Percentiles rank a stretch among this genome's conserved stretches.
Conservation (phyloP, 495 filamentous ascomycete species). For the Glutinoglossum americanum region DNA sequence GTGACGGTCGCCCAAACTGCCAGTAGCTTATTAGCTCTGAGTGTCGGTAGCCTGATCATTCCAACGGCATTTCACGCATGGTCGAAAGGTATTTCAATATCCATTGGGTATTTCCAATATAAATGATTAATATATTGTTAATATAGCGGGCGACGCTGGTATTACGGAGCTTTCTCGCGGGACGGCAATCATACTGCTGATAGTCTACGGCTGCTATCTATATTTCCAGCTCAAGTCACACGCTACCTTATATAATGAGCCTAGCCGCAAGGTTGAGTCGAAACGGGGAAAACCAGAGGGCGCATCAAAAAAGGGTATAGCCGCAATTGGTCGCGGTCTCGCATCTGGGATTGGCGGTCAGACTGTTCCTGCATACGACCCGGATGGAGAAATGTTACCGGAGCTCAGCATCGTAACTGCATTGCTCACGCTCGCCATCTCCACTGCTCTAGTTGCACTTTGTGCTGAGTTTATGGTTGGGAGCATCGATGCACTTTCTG, state of each 20-base stretch:
- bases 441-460: constrained; percentile 63
- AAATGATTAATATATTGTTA: not conserved
- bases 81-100: constrained; percentile 12
- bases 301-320: constrained; percentile 36
- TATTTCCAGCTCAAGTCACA: constrained; percentile 72
- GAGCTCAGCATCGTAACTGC: constrained; percentile 49
- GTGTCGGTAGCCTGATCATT: constrained; percentile 63
- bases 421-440: constrained; percentile 40
- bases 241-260: constrained; percentile 45
- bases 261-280: constrained; percentile 42
- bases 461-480: constrained; percentile 84
- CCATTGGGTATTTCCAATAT: not conserved
- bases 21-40: constrained; percentile 56
- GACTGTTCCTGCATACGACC: constrained; percentile 19
- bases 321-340: constrained; percentile 33
- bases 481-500: constrained; percentile 50
- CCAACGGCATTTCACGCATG: constrained; percentile 63
- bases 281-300: constrained; percentile 30
- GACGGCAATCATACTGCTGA: constrained; percentile 47
- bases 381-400: constrained; percentile 36
- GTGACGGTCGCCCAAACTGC: constrained; percentile 84
- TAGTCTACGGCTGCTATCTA: constrained; percentile 59
- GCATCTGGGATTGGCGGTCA: constrained; percentile 21
- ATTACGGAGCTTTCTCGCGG: constrained; percentile 46
- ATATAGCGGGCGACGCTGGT: constrained; percentile 11